These are phyloP conservation scores for Aspergillus panamensis DNA, from an alignment of 495 filamentous ascomycete genomes.

Conservation along the genomic window DNA sequence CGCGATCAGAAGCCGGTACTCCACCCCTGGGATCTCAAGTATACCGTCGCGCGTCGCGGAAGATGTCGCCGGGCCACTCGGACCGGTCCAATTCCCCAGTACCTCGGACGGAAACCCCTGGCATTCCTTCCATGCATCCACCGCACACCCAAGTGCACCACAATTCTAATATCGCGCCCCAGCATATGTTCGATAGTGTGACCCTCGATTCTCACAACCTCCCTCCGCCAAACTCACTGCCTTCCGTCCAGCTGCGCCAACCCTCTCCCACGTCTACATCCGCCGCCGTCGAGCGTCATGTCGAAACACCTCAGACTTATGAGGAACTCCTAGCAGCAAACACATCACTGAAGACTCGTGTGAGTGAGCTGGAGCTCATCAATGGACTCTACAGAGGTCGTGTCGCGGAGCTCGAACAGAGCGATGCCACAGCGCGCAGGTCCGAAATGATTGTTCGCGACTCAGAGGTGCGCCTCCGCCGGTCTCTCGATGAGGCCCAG, in stretches of 20 bases:
- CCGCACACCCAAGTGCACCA: conserved; percentile 37
- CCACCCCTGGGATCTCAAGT: conserved; percentile 48
- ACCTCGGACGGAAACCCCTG: conserved; percentile 81
- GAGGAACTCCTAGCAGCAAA: conserved; percentile 75
- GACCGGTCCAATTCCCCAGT: conserved; percentile 82
- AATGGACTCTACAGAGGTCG: conserved; percentile 90
- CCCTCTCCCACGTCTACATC: conserved; percentile 66
- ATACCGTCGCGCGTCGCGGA: conserved; percentile 67
- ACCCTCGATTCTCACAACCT: conserved; percentile 61
- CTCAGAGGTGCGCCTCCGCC: conserved; percentile 59
- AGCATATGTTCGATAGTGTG: conserved; percentile 74
- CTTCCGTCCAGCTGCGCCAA: conserved; percentile 53
- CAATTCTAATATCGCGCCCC: conserved; percentile 70
- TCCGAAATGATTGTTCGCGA: conserved; percentile 55
- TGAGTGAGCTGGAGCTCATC: conserved; percentile 92
- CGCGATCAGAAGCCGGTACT: conserved; percentile 56
- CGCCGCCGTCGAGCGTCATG: conserved; percentile 69
- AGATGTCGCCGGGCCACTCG: conserved; percentile 65
- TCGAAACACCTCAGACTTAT: conserved; percentile 74
- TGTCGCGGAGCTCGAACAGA: conserved; percentile 79
- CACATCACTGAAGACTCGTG: conserved; percentile 79
- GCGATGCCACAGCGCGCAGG: conserved; percentile 62
- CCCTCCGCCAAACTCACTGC: conserved; percentile 55
- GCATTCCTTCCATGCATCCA: conserved; percentile 54
- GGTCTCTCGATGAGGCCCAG: conserved; percentile 70